Base-by-base conservation (phyloP, 1,284 basidiomycete species). In the Neonothopanus nambi region DNA sequence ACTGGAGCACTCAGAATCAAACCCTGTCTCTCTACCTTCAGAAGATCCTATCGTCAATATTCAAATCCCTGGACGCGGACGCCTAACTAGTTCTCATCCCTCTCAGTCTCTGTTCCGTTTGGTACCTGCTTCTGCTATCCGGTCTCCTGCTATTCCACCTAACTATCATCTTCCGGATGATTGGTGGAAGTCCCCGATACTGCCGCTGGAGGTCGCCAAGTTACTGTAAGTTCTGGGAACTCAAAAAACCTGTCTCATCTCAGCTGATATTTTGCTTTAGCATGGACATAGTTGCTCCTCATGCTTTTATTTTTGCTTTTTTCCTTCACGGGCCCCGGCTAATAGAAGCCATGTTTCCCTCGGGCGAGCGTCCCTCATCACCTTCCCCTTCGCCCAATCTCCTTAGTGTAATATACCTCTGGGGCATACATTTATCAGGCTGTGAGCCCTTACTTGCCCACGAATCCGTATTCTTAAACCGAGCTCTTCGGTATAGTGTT, bases 1-100 rank as follows among this genome's bases (percentile, higher is more conserved):
- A 18, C 58, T 77, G 8, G 75, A 77, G 56, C 59, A 68, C 21
- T 69, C 70, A 0, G 58, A 57, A 1, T n/a, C n/a, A n/a, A n/a
- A n/a, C n/a, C n/a, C n/a, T n/a, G n/a, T n/a, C n/a, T n/a, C n/a
- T n/a, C n/a, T n/a, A n/a, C 57, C 53, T 2, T 26, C 5, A 5
- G n/a, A 39, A 21, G 21, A 48, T 13, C 33, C 41, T 8, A 17
- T 49, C 15, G 30, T 30, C 4, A 24, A 49, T 41, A 49, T 54
- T 12, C 40, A 49, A 15, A 42, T 54, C 15, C 52, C 52, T 26
- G 52, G 52, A 9, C 46, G 52, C 24, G 55, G 46, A 18, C 51
- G 30, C n/a, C 24, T 45, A 8, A 33, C 37, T 13, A n/a, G n/a
- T n/a, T 28, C 33, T 24, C 41, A 52, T 35, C 24, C 37, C 0